Evolutionary conservation across 768 basidiomycete genomes (phyloP).

Genomic region (Tephrocybe sp.): DNA sequence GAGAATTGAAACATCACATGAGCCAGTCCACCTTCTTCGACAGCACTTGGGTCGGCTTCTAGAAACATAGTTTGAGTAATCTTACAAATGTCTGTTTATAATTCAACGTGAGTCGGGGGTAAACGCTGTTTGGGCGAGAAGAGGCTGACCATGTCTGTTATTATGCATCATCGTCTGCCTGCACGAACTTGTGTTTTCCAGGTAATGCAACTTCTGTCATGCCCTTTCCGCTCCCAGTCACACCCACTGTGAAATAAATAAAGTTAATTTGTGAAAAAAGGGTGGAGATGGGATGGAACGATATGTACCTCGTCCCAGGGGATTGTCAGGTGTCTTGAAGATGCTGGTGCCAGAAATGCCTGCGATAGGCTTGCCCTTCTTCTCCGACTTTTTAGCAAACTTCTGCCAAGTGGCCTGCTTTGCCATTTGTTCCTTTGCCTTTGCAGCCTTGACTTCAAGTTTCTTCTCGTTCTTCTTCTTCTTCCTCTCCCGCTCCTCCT

Average conservation of each 20-base stretch:
- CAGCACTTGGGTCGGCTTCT: not conserved
- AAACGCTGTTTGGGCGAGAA: not conserved
- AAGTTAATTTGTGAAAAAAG: constrained; percentile 18
- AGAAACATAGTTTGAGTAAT: constrained; percentile 20
- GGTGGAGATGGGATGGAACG: constrained; percentile 13
- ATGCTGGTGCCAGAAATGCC: constrained; percentile 87
- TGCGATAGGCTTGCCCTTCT: constrained; percentile 89
- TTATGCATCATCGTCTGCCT: constrained; percentile 44
- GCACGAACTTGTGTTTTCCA: constrained; percentile 74
- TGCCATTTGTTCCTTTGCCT: constrained; percentile 81
- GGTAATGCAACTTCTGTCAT: constrained; percentile 75
- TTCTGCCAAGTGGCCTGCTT: constrained; percentile 92
- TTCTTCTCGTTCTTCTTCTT: constrained; percentile 97
- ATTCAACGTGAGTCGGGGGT: not conserved
- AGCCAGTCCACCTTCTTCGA: constrained; percentile 10
- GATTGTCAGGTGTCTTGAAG: constrained; percentile 93
- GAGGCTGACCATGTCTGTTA: constrained; percentile 12
- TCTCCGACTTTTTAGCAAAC: constrained; percentile 92
- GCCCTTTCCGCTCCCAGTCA: constrained; percentile 85
- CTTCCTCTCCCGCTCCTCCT: constrained; percentile 84
- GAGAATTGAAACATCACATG: constrained; percentile 32
- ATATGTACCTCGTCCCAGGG: constrained; percentile 73
- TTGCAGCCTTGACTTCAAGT: constrained; percentile 74
- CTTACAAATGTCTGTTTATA: too few species aligned
- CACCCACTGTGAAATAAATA: constrained; percentile 62